Evolutionary conservation across 1,284 basidiomycete genomes (phyloP).

Genomic region (Athelia psychrophila): DNA sequence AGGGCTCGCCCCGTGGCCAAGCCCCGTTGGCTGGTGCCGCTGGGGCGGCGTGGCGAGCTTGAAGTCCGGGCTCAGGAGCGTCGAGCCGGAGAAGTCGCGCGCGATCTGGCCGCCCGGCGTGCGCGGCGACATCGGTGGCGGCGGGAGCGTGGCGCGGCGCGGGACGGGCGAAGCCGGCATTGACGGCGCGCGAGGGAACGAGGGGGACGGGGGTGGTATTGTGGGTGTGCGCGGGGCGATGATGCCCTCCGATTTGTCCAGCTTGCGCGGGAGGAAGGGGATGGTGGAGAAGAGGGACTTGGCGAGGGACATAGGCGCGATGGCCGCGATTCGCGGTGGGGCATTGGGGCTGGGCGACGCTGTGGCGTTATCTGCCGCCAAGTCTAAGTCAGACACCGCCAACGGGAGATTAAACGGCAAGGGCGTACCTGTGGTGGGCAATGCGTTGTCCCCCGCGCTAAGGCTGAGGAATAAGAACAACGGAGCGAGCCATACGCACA

Average conservation of each 20-base stretch:
- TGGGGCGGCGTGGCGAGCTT: too few species aligned
- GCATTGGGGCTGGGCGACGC: not conserved
- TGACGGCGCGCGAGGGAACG: slow-evolving; percentile 18
- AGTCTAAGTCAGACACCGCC: not conserved
- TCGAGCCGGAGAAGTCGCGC: too few species aligned
- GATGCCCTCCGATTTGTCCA: slow-evolving; percentile 50
- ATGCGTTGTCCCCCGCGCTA: slow-evolving; percentile 92
- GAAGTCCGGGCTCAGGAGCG: too few species aligned
- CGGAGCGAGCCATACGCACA: slow-evolving; percentile 92
- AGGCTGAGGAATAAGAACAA: slow-evolving; percentile 91
- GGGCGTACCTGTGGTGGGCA: slow-evolving; percentile 58
- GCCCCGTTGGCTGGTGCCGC: too few species aligned
- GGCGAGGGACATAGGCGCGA: slow-evolving; percentile 54
- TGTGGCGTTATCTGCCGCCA: not conserved
- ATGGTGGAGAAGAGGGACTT: slow-evolving; percentile 56
- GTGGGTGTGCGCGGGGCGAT: slow-evolving; percentile 53
- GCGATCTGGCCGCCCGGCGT: too few species aligned
- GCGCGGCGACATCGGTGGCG: slow-evolving; percentile 13
- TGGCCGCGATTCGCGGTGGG: slow-evolving; percentile 19
- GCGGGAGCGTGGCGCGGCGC: slow-evolving; percentile 2
- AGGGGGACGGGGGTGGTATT: slow-evolving; percentile 2
- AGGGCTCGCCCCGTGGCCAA: too few species aligned
- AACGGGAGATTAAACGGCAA: too few species aligned
- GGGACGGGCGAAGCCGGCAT: slow-evolving; percentile 19
- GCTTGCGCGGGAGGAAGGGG: slow-evolving; percentile 28